Percentiles rank a stretch among this genome's conserved stretches.
phyloP scores from a whole-genome alignment of 1,284 basidiomycete species.

The Crepidotus sp. region DNA sequence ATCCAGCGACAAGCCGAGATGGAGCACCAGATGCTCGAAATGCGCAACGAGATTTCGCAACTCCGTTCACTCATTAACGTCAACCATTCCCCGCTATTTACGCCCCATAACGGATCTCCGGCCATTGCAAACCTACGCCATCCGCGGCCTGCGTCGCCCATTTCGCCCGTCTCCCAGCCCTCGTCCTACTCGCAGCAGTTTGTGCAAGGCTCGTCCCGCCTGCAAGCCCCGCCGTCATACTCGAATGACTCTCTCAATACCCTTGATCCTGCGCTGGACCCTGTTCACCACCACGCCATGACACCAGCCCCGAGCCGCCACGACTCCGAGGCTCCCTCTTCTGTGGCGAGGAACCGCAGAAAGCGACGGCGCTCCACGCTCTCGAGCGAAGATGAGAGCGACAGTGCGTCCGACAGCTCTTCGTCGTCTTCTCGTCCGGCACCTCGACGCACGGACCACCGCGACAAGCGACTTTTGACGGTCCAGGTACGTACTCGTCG shows the following conservation, averaged over 20 bases:
- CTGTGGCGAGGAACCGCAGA: conserved; percentile 9
- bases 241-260: conserved; percentile 16
- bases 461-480: conserved; percentile 54
- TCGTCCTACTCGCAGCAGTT: conserved; percentile 27
- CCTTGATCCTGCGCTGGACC: conserved; percentile 15
- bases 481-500: conserved; percentile 41
- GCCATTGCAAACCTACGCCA: conserved; percentile 17
- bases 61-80: conserved; percentile 36
- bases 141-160: conserved; percentile 27
- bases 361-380: conserved; percentile 28
- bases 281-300: conserved; percentile 9
- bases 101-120: conserved; percentile 6
- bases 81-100: conserved; percentile 11
- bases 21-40: conserved; percentile 46
- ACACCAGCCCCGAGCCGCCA: conserved; percentile 7
- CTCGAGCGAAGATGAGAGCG: conserved; percentile 31
- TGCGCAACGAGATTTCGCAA: conserved; percentile 48
- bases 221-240: neutral
- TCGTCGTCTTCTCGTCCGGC: conserved; percentile 20
- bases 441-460: conserved; percentile 43
- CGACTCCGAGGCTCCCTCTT: conserved; percentile 6
- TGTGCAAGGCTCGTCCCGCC: conserved; percentile 33
- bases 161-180: conserved; percentile 28
- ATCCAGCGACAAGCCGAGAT: conserved; percentile 47
- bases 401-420: conserved; percentile 29